Evolutionary conservation across 2,329 filamentous ascomycete species (phyloP).

Genomic region (Fusarium nematophilum): DNA sequence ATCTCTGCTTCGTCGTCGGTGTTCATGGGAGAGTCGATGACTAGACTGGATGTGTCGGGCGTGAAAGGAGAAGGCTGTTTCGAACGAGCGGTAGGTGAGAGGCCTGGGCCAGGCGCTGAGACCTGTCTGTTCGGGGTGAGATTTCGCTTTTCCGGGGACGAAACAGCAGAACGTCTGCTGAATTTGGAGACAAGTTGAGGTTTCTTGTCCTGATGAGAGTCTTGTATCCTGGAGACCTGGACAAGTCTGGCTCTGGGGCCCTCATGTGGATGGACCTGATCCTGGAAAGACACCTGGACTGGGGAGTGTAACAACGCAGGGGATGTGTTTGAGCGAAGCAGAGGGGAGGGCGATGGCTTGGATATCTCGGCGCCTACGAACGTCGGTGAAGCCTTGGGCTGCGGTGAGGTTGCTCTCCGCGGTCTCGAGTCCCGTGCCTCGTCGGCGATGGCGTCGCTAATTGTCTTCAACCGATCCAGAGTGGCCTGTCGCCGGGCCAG

Average conservation of each 20-base stretch:
- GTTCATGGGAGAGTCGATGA: slow-evolving; percentile 56
- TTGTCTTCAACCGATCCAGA: slow-evolving; percentile 66
- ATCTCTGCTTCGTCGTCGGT: slow-evolving; percentile 43
- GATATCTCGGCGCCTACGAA: slow-evolving; percentile 40
- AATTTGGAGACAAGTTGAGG: slow-evolving; percentile 41
- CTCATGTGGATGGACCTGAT: slow-evolving; percentile 1
- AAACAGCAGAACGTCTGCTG: slow-evolving; percentile 37
- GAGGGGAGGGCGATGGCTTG: slow-evolving; percentile 50
- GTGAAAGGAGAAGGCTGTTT: slow-evolving; percentile 37
- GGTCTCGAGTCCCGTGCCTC: slow-evolving; percentile 52
- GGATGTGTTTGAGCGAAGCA: slow-evolving; percentile 65
- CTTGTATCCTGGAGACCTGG: slow-evolving; percentile 19
- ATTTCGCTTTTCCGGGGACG: slow-evolving; percentile 19
- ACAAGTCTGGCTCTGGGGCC: slow-evolving; percentile 26
- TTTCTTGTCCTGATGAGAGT: slow-evolving; percentile 13
- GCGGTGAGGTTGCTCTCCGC: slow-evolving; percentile 63
- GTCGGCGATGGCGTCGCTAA: slow-evolving; percentile 57
- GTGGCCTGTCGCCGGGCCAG: slow-evolving; percentile 69
- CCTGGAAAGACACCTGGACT: slow-evolving; percentile 49
- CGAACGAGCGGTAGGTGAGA: slow-evolving; percentile 13
- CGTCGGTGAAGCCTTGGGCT: slow-evolving; percentile 55
- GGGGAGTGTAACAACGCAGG: slow-evolving; percentile 62
- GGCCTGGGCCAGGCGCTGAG: slow-evolving; percentile 22
- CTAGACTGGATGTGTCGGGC: slow-evolving; percentile 38
- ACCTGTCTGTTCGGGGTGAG: slow-evolving; percentile 10